A percentile compares a stretch with the other conserved stretches of the same genome.
These are phyloP conservation scores for Neofusicoccum sp. DNA, from an alignment of 2,329 filamentous ascomycete species.

Conservation along the genomic window DNA sequence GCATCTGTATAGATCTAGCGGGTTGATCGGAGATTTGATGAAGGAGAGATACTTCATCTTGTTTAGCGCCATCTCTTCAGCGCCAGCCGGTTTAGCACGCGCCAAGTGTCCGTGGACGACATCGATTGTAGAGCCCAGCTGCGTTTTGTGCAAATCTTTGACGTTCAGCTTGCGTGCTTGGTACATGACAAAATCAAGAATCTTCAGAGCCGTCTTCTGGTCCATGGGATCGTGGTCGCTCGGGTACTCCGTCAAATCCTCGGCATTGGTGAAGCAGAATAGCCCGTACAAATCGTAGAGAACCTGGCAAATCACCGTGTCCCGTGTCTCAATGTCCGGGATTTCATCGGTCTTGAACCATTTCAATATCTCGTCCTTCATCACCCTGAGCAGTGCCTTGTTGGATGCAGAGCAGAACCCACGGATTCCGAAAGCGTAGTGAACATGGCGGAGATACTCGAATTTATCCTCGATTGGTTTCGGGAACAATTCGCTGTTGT, in stretches of 20 bases:
- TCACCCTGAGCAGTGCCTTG: slow-evolving; percentile 85
- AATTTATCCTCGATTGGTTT: slow-evolving; percentile 72
- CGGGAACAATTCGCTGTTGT: slow-evolving; percentile 66
- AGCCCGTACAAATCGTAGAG: slow-evolving; percentile 45
- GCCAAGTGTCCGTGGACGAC: slow-evolving; percentile 89
- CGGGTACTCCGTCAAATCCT: slow-evolving; percentile 63
- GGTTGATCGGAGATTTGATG: slow-evolving; percentile 81
- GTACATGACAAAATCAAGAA: slow-evolving; percentile 81
- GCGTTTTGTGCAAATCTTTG: slow-evolving; percentile 89
- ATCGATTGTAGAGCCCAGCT: slow-evolving; percentile 87
- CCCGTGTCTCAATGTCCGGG: slow-evolving; percentile 66
- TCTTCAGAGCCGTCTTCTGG: slow-evolving; percentile 74
- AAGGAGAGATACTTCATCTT: slow-evolving; percentile 79
- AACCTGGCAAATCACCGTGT: slow-evolving; percentile 78
- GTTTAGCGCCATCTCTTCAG: slow-evolving; percentile 83
- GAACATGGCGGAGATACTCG: slow-evolving; percentile 77
- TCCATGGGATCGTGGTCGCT: slow-evolving; percentile 77
- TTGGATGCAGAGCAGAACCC: slow-evolving; percentile 83
- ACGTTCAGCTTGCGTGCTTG: slow-evolving; percentile 83
- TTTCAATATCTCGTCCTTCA: slow-evolving; percentile 81
- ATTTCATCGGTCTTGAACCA: slow-evolving; percentile 62
- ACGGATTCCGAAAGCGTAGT: slow-evolving; percentile 81
- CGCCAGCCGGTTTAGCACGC: slow-evolving; percentile 63
- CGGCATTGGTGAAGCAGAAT: slow-evolving; percentile 38
- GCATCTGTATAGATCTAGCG: slow-evolving; percentile 76